These are phyloP conservation scores for Globisporangium yorkense DNA, from an alignment of 352 stramenopile species.

Conservation along the genomic window DNA sequence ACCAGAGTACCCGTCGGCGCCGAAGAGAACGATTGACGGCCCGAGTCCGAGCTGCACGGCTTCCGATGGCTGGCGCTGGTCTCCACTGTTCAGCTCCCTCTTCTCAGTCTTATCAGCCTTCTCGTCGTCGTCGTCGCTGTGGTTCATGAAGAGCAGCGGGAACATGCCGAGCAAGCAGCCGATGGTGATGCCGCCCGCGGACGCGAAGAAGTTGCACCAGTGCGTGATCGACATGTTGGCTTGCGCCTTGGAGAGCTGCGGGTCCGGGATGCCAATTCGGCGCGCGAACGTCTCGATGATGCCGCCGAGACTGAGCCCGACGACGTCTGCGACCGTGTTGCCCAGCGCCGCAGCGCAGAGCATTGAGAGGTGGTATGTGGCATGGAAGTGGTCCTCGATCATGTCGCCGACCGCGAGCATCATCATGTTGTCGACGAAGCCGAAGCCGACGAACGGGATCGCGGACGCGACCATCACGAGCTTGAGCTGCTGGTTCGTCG, in stretches of 20 bases:
- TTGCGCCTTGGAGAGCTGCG: conserved; percentile 70
- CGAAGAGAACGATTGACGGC: neutral
- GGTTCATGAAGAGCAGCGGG: conserved; percentile 84
- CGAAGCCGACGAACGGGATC: conserved; percentile 82
- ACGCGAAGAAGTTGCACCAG: conserved; percentile 73
- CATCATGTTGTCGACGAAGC: conserved; percentile 84
- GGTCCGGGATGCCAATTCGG: conserved; percentile 58
- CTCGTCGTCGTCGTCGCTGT: conserved; percentile 48
- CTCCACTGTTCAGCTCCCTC: conserved; percentile 4
- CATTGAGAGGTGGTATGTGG: conserved; percentile 93
- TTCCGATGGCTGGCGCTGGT: conserved; percentile 2
- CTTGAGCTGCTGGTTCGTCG: conserved; percentile 58
- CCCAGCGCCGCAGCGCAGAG: conserved; percentile 92
- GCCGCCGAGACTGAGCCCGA: conserved; percentile 90
- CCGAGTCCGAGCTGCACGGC: neutral
- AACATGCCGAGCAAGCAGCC: conserved; percentile 90
- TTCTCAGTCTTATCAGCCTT: conserved; percentile 29
- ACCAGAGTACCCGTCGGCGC: too few species aligned
- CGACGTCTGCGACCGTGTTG: conserved; percentile 93
- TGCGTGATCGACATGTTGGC: conserved; percentile 69
- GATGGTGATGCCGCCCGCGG: conserved; percentile 76
- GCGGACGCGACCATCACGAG: conserved; percentile 75
- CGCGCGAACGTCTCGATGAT: conserved; percentile 84
- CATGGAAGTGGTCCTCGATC: conserved; percentile 93
- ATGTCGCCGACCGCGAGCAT: conserved; percentile 89